Base-by-base conservation (phyloP, 2,329 filamentous ascomycete species). In the Pseudonectria buxi region DNA sequence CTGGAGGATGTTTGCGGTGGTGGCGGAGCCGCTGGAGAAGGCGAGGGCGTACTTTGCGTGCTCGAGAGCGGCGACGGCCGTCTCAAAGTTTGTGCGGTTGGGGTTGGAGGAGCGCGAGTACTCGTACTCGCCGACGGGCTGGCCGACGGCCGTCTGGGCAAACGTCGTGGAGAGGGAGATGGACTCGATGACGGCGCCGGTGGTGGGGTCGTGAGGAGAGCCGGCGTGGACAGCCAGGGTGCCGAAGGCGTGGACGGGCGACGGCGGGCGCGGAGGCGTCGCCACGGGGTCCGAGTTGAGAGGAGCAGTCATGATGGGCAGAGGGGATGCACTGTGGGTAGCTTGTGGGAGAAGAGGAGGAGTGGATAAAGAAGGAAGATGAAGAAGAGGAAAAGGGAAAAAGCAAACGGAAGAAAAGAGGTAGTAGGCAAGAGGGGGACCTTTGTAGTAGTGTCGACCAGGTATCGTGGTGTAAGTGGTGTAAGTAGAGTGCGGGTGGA, bases 81-180 rank as follows among this genome's bases (percentile, higher is more conserved):
- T 72, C 71, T 98, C 90, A 56, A 98, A 96, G 69, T 95, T 94
- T 59, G 86, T 78, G 40, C 92, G 79, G 69, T 98, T 98, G 35
- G 92, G 92, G 64, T 98, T 98, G 44, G 86, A 80, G 56, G 86
- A 94, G 44, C 92, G 80, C 35, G 83, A 88, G 72, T 98, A 98
- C 66, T 98, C 92, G 67, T 89, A 95, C 44, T 71, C 68, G 55
- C 92, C 92, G 22, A 96, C 71, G 2, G 92, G 92, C 62, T 84
- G 78, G 46, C 90, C 92, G 14, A 95, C 88, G 10, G 79, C 76
- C 11, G 79, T 81, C 68, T 98, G 92, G n/a, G 86, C 87, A 58
- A 90, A 98, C 6, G 92, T 98, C 12, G 92, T 96, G 15, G 89
- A 95, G 15, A 98, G 78, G 9, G 90, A 95, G 61, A 98, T 95